phyloP scores from a whole-genome alignment of 768 basidiomycete genomes.

The Gelatoporia subvermispora region DNA sequence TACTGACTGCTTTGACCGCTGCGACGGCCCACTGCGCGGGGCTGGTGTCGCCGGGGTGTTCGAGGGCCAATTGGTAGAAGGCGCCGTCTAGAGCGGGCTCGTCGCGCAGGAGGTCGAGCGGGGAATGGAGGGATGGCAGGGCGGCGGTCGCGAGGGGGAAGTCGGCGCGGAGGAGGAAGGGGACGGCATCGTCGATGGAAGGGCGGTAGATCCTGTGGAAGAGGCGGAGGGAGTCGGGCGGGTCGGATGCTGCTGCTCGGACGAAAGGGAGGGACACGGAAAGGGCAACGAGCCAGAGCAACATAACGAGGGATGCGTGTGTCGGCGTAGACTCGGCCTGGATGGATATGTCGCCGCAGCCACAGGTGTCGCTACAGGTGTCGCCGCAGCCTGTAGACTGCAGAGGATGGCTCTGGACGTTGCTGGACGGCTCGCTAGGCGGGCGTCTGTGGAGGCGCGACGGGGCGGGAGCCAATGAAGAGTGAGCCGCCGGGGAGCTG shows the following conservation, averaged over 20 bases:
- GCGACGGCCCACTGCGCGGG: constrained; percentile 49
- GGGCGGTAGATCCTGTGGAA: constrained; percentile 56
- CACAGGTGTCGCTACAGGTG: too few relatives aligned
- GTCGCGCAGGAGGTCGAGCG: constrained; percentile 32
- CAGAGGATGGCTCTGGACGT: too few relatives aligned
- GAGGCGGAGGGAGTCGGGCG: constrained; percentile 26
- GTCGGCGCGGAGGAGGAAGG: constrained; percentile 40
- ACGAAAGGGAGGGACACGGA: constrained; percentile 12
- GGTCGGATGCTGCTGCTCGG: constrained; percentile 14
- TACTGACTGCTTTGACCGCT: constrained; percentile 56
- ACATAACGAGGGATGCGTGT: constrained; percentile 24
- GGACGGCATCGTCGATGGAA: constrained; percentile 22
- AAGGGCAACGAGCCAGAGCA: constrained; percentile 19
- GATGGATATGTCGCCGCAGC: too few relatives aligned
- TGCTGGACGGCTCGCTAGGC: too few relatives aligned
- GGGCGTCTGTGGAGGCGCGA: too few relatives aligned
- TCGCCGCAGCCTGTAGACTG: too few relatives aligned
- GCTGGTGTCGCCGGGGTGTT: constrained; percentile 38
- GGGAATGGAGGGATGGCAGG: constrained; percentile 31
- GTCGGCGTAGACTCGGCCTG: too few relatives aligned
- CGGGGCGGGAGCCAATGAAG: constrained; percentile 7
- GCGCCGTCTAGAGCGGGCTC: constrained; percentile 43
- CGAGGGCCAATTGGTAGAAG: constrained; percentile 71
- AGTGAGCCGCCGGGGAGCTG: not conserved
- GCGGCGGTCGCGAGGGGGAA: constrained; percentile 28